Evolutionary conservation across 2,329 filamentous ascomycete species (phyloP).

Genomic region (Ceratocystiopsis brevicomis): DNA sequence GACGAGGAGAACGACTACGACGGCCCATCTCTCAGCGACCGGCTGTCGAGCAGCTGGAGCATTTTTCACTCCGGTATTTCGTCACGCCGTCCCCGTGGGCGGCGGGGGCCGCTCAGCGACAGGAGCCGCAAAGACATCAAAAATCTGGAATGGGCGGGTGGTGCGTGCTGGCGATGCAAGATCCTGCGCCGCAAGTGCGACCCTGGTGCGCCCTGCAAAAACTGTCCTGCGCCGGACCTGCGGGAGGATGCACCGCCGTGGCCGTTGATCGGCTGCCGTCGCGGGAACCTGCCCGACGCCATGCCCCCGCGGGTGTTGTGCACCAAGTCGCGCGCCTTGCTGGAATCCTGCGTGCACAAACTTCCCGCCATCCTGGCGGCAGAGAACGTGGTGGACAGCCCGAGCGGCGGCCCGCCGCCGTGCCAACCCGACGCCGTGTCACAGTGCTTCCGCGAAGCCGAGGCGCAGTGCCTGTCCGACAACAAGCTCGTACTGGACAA

Average conservation of each 20-base stretch:
- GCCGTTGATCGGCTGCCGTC: constrained; percentile 15
- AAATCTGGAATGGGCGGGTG: constrained; percentile 13
- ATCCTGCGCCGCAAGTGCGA: constrained; percentile 15
- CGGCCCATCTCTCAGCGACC: constrained; percentile 7
- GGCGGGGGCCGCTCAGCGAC: constrained; percentile 13
- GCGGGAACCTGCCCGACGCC: constrained; percentile 13
- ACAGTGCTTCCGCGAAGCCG: constrained; percentile 12
- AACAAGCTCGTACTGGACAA: constrained; percentile 15
- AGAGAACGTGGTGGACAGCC: constrained; percentile 3
- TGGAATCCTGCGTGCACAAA: constrained; percentile 3
- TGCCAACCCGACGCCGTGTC: constrained; percentile 8
- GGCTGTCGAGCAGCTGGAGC: constrained; percentile 9
- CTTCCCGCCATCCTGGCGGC: constrained; percentile 5
- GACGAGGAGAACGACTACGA: constrained; percentile 3
- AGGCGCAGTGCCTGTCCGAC: constrained; percentile 13
- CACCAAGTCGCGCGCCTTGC: constrained; percentile 8
- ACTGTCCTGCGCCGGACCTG: constrained; percentile 14
- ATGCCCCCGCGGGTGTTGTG: constrained; percentile 13
- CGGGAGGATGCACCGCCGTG: constrained; percentile 15
- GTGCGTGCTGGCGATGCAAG: constrained; percentile 16
- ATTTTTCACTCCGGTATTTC: constrained; percentile 10
- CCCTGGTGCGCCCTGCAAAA: constrained; percentile 12
- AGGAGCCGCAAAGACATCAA: constrained; percentile 14
- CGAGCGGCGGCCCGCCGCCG: background rate
- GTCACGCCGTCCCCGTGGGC: constrained; percentile 12